Conservation (phyloP, 2,329 filamentous ascomycete genomes). For the Iodosphaeria phyllophila region DNA sequence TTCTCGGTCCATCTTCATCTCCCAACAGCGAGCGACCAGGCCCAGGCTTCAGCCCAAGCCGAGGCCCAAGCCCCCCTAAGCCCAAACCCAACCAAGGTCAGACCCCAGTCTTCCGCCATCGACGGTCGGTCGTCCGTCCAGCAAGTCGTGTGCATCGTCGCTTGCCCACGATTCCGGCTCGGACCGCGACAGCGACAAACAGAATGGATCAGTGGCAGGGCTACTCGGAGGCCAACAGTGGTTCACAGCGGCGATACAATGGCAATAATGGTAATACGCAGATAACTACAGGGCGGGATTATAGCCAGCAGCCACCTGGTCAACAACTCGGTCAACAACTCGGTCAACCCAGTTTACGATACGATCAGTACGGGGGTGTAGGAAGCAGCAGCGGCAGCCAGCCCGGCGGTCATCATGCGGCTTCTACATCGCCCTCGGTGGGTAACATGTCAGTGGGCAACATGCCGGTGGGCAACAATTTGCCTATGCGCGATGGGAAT, state of each 20-base stretch:
- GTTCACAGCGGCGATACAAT: slow-evolving; percentile 41
- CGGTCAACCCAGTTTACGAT: slow-evolving; percentile 33
- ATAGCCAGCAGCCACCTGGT: slow-evolving; percentile 9
- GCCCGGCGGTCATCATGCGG: slow-evolving; percentile 37
- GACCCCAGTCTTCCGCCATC: too few species aligned
- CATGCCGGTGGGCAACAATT: slow-evolving; percentile 36
- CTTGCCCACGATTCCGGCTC: not conserved
- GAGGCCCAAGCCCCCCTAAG: not conserved
- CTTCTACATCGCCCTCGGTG: too few species aligned
- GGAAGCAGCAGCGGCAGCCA: slow-evolving; percentile 10
- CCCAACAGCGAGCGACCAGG: slow-evolving; percentile 1
- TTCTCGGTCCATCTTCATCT: too few species aligned
- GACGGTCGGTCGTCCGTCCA: too few species aligned
- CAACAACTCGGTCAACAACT: slow-evolving; percentile 24
- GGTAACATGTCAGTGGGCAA: too few species aligned
- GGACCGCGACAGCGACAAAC: not conserved
- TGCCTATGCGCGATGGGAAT: slow-evolving; percentile 44
- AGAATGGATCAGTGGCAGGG: slow-evolving; percentile 47
- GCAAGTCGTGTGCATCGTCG: not conserved
- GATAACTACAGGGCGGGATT: slow-evolving; percentile 14
- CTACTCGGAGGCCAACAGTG: slow-evolving; percentile 45
- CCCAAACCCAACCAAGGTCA: slow-evolving; percentile 1
- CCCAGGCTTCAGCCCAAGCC: slow-evolving; percentile 1
- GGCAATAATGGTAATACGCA: slow-evolving; percentile 13
- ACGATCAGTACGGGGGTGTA: slow-evolving; percentile 36